Conservation (phyloP, 257 asterid species). For the Penstemon barbatus region DNA sequence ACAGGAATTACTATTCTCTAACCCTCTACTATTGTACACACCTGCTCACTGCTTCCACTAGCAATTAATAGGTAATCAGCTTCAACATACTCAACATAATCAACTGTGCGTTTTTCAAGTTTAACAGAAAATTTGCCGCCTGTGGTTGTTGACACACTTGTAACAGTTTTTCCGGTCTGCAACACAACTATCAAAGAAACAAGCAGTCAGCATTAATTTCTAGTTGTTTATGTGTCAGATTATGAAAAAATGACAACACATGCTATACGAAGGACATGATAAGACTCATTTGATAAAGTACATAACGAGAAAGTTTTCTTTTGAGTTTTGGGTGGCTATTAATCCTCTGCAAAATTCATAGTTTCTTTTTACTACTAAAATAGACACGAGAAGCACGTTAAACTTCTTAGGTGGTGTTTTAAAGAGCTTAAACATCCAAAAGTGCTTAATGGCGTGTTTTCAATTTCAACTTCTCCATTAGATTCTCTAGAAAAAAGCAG, state of each 20-base stretch:
- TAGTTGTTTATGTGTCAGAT: constrained; percentile 3
- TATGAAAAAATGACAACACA: constrained; percentile 13
- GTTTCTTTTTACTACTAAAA: constrained; percentile 1
- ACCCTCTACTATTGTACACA: constrained; percentile 31
- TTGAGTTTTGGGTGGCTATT: background rate
- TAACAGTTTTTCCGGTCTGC: constrained; percentile 80
- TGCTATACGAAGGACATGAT: background rate
- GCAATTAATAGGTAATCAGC: constrained; percentile 81
- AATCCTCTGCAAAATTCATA: constrained; percentile 9
- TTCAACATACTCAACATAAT: constrained; percentile 55
- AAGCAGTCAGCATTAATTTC: constrained; percentile 35
- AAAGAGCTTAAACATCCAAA: no score
- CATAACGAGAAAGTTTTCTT: background rate
- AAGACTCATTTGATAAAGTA: constrained; percentile 2
- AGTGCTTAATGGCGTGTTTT: no score
- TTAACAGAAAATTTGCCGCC: constrained; percentile 64
- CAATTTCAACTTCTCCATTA: no score
- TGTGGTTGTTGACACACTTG: constrained; percentile 56
- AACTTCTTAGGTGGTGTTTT: background rate
- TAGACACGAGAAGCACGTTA: constrained; percentile 11
- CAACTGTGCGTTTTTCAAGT: constrained; percentile 68
- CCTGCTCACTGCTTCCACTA: constrained; percentile 94
- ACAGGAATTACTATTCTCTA: constrained; percentile 18
- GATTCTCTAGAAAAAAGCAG: no score
- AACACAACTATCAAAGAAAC: constrained; percentile 52